Conservation (phyloP, 2,329 filamentous ascomycete species). For the Pestalotiopsis sp. region DNA sequence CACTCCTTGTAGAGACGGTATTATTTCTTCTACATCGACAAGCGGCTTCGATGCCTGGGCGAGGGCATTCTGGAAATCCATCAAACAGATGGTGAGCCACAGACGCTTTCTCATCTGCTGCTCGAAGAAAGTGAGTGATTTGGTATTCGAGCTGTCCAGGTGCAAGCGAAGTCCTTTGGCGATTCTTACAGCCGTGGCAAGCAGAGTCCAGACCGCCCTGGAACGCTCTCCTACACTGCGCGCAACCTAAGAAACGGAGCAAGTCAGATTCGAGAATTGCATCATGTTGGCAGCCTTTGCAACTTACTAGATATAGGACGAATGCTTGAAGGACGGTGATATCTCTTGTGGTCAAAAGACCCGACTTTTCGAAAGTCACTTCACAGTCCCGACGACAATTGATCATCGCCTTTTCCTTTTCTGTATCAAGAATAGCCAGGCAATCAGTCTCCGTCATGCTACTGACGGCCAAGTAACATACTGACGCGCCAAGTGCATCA, state of each 20-base stretch:
- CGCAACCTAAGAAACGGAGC: slow-evolving; percentile 5
- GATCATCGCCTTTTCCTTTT: slow-evolving; percentile 17
- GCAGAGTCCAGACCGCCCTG: slow-evolving; percentile 30
- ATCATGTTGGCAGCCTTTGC: neutral
- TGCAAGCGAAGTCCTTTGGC: slow-evolving; percentile 26
- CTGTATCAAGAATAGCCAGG: slow-evolving; percentile 15
- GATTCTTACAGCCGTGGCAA: slow-evolving; percentile 31
- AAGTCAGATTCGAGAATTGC: neutral
- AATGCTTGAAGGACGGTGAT: slow-evolving; percentile 32
- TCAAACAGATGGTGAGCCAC: slow-evolving; percentile 26
- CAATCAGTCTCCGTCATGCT: slow-evolving; percentile 29
- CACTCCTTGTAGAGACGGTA: slow-evolving; percentile 12
- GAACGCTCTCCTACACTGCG: slow-evolving; percentile 27
- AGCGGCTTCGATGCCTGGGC: slow-evolving; percentile 23
- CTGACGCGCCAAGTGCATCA: slow-evolving; percentile 21
- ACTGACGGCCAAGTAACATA: slow-evolving; percentile 25
- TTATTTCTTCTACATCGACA: slow-evolving; percentile 19
- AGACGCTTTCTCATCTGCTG: slow-evolving; percentile 23
- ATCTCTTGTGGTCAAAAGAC: slow-evolving; percentile 26
- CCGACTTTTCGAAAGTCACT: slow-evolving; percentile 22
- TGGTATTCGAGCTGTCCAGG: neutral
- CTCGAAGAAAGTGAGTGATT: slow-evolving; percentile 19
- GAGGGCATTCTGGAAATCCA: slow-evolving; percentile 25
- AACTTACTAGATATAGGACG: slow-evolving; percentile 29
- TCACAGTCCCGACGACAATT: slow-evolving; percentile 22